phyloP scores from a whole-genome alignment of 2,329 filamentous ascomycete genomes.

The Lasiodiplodia theobromae region DNA sequence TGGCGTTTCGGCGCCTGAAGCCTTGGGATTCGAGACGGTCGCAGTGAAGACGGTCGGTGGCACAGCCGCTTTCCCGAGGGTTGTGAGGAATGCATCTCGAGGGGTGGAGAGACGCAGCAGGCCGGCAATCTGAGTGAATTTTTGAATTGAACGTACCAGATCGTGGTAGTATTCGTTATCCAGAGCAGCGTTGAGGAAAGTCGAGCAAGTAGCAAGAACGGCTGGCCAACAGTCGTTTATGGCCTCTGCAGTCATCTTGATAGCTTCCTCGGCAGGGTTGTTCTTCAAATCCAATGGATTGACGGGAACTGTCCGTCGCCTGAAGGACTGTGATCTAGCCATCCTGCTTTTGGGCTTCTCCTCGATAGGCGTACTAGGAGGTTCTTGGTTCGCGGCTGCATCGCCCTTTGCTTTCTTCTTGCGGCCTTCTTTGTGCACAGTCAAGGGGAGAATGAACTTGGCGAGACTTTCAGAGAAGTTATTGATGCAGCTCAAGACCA shows the following conservation, averaged over 20 bases:
- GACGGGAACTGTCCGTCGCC: constrained; percentile 77
- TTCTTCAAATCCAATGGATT: constrained; percentile 82
- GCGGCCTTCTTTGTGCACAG: constrained; percentile 75
- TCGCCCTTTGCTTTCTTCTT: constrained; percentile 48
- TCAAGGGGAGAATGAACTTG: constrained; percentile 90
- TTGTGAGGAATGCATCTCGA: constrained; percentile 92
- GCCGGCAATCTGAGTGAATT: constrained; percentile 93
- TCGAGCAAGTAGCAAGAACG: constrained; percentile 91
- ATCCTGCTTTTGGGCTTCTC: constrained; percentile 43
- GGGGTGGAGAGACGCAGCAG: constrained; percentile 84
- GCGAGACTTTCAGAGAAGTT: constrained; percentile 90
- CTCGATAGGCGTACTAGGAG: constrained; percentile 32
- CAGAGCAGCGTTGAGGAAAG: constrained; percentile 88
- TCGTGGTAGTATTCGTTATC: constrained; percentile 95
- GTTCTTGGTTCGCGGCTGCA: constrained; percentile 41
- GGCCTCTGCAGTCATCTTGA: constrained; percentile 79
- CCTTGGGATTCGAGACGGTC: constrained; percentile 44
- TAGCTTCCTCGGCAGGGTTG: constrained; percentile 73
- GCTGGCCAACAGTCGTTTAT: constrained; percentile 96
- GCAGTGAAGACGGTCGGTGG: constrained; percentile 72
- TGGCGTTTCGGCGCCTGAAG: constrained; percentile 58
- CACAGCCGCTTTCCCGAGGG: constrained; percentile 89
- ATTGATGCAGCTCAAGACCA: constrained; percentile 87
- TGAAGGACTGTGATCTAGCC: constrained; percentile 71
- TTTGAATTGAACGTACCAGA: constrained; percentile 90